These are phyloP conservation scores for Didymella sp. DNA, from an alignment of 2,329 filamentous ascomycete genomes.

Conservation along the genomic window DNA sequence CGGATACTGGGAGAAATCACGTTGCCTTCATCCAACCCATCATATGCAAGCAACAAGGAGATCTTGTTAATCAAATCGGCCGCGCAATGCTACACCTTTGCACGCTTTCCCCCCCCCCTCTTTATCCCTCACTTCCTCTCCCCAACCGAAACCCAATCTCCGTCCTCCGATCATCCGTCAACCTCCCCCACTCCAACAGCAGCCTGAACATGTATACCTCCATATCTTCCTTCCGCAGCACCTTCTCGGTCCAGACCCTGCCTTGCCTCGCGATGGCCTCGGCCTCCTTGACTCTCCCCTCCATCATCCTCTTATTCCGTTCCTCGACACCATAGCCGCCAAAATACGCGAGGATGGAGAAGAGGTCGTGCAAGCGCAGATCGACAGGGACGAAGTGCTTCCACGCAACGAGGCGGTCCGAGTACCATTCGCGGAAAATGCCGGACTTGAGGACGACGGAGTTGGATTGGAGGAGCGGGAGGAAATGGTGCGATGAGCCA, in stretches of 20 bases:
- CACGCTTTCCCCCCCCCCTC: no score
- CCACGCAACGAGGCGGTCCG: slow-evolving; percentile 76
- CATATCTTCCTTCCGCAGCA: slow-evolving; percentile 64
- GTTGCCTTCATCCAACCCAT: no score
- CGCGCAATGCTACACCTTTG: slow-evolving; percentile 13
- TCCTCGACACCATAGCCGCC: slow-evolving; percentile 40
- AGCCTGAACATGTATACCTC: slow-evolving; percentile 81
- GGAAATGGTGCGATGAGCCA: slow-evolving; percentile 69
- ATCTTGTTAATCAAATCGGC: neutral
- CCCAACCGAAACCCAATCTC: slow-evolving; percentile 44
- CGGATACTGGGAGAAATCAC: no score
- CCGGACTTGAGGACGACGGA: slow-evolving; percentile 74
- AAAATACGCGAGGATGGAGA: slow-evolving; percentile 78
- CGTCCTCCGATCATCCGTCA: slow-evolving; percentile 47
- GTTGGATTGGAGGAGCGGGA: slow-evolving; percentile 69
- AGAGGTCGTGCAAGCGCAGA: slow-evolving; percentile 73
- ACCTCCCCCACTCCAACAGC: slow-evolving; percentile 70
- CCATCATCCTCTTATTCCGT: slow-evolving; percentile 37
- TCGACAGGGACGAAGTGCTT: slow-evolving; percentile 82
- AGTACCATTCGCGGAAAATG: slow-evolving; percentile 81
- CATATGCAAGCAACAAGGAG: no score
- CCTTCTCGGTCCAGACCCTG: slow-evolving; percentile 46
- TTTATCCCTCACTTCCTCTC: slow-evolving; percentile 19
- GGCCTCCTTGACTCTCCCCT: slow-evolving; percentile 35
- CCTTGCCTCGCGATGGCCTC: slow-evolving; percentile 44